These are phyloP conservation scores for Lojkania enalia DNA, from an alignment of 2,329 filamentous ascomycete species.

Conservation along the genomic window DNA sequence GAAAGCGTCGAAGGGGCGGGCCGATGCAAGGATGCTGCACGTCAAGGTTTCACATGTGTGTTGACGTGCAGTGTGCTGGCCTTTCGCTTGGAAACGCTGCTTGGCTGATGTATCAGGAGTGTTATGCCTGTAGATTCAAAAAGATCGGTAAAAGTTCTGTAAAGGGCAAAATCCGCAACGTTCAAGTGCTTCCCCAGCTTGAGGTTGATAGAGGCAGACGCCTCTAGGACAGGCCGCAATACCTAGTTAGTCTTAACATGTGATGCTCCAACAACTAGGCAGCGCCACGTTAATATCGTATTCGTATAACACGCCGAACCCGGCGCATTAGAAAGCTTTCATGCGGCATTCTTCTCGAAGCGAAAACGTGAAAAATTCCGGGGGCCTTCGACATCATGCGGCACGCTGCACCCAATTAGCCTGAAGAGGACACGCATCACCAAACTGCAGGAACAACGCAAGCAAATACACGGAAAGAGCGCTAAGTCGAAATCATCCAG, in stretches of 20 bases:
- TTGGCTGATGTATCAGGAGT: background rate
- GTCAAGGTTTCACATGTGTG: constrained; percentile 3
- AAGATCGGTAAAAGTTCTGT: background rate
- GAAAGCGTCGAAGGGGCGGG: background rate
- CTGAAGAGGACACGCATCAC: constrained; percentile 24
- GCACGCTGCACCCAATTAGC: constrained; percentile 20
- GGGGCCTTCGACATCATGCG: constrained; percentile 11
- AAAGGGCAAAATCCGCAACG: background rate
- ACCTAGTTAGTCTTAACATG: too few relatives aligned
- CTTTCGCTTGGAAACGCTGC: background rate
- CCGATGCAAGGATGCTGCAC: constrained; percentile 1
- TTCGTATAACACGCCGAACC: background rate
- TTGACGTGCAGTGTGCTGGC: constrained; percentile 2
- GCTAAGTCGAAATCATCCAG: constrained; percentile 23
- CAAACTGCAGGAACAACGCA: constrained; percentile 25
- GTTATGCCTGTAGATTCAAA: background rate
- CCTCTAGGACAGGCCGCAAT: too few relatives aligned
- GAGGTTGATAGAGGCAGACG: background rate
- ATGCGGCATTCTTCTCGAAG: background rate
- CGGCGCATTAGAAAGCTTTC: background rate
- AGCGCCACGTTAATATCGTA: background rate
- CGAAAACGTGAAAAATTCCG: background rate
- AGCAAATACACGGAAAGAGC: constrained; percentile 18
- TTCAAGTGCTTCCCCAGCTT: background rate
- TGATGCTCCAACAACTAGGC: background rate